Conservation (phyloP, 192 early-diverging fungal genomes). For the Backusella tarrabulga region DNA sequence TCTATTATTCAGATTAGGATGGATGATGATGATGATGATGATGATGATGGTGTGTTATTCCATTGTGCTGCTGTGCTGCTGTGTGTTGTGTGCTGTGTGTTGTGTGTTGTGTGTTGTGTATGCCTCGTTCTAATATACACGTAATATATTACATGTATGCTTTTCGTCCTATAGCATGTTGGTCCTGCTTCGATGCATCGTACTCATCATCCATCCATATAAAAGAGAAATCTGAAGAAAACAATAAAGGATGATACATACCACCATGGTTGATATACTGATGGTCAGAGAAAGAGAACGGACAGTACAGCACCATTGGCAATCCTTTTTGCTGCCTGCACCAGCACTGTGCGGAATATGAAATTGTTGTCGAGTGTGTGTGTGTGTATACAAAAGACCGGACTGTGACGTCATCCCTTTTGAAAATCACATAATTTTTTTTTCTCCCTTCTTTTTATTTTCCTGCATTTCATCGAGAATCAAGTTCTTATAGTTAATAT, state of each 20-base stretch:
- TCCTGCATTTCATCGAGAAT: not conserved
- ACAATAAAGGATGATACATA: not conserved
- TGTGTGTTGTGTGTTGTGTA: not conserved
- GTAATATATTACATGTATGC: too few relatives aligned
- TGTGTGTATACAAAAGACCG: too few relatives aligned
- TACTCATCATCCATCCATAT: not conserved
- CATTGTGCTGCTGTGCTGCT: too few relatives aligned
- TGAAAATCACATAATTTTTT: too few relatives aligned
- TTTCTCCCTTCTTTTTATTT: not conserved
- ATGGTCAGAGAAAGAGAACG: conserved; percentile 28
- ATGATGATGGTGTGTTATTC: not conserved
- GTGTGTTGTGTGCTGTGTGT: not conserved
- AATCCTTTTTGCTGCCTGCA: not conserved
- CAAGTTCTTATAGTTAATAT: not conserved
- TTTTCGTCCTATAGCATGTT: not conserved
- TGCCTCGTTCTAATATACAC: too few relatives aligned
- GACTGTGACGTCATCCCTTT: not conserved
- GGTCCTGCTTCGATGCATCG: not conserved
- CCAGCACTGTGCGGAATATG: too few relatives aligned
- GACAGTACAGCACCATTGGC: not conserved
- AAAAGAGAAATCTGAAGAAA: not conserved
- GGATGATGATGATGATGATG: not conserved
- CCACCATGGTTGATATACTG: conserved; percentile 34
- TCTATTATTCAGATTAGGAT: not conserved
- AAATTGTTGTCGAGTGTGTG: too few relatives aligned